Conservation (phyloP, 1,139 yeast genomes). For the Blastobotrys illinoisensis region DNA sequence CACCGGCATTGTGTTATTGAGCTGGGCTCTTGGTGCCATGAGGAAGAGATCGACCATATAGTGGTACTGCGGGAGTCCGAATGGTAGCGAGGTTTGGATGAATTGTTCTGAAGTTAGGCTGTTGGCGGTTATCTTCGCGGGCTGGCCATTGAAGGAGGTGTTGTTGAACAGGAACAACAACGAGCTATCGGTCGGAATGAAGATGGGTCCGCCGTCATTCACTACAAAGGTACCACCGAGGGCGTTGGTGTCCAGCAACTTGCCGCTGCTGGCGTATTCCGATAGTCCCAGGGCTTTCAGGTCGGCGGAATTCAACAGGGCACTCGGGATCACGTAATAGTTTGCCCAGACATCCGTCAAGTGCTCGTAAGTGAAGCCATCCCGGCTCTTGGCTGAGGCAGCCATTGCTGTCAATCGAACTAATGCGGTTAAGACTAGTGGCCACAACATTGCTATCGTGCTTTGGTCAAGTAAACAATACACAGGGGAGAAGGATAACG, state of each 20-base stretch:
- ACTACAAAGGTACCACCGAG: conserved; percentile 4
- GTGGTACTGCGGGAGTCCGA: conserved; percentile 22
- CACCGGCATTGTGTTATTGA: not conserved
- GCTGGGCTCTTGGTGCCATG: conserved; percentile 18
- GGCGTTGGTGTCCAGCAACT: conserved; percentile 14
- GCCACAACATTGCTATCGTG: not conserved
- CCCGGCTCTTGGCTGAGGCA: not conserved
- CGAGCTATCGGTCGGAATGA: conserved; percentile 23
- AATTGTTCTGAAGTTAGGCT: conserved; percentile 12
- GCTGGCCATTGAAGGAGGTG: conserved; percentile 5
- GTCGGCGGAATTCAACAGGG: conserved; percentile 19
- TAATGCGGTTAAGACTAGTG: not conserved
- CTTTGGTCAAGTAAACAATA: not conserved
- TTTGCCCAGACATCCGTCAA: conserved; percentile 16
- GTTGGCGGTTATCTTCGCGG: not conserved
- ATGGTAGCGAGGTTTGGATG: conserved; percentile 23
- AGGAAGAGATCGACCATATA: conserved; percentile 20
- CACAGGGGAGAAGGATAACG: not conserved
- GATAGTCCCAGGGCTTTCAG: conserved; percentile 16
- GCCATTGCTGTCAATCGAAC: not conserved
- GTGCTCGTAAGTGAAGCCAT: conserved; percentile 6
- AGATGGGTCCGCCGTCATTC: conserved; percentile 14
- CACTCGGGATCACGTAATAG: conserved; percentile 20
- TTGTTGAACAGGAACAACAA: conserved; percentile 24
- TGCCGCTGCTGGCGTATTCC: conserved; percentile 16